Base-by-base conservation (phyloP, 2,329 filamentous ascomycete genomes). In the Aureobasidium sp. region DNA sequence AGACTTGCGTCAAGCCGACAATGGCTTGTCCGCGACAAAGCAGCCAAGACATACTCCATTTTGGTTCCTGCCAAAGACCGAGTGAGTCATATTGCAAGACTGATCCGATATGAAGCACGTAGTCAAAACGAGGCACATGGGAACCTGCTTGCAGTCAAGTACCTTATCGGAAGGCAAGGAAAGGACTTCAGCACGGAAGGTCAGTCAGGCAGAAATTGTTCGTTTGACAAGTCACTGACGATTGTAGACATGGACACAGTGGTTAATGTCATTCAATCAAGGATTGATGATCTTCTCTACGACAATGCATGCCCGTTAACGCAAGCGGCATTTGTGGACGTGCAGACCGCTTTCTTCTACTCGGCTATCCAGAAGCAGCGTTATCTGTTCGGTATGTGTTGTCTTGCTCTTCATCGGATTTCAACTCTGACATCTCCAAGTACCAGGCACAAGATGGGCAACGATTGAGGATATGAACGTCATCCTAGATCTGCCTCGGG, bases 11-110 rank as follows among this genome's bases (percentile, higher is more conserved):
- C 78, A 11, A 90, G 86, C 63, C 81, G 81, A 0, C 82, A 90
- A 19, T 94, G 90, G 90, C 88, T 91, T 69, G 83, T 94, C 7
- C 80, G 90, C 53, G 89, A 93, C 67, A 90, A 92, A 70, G 88
- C 89, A 0, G 88, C 89, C 0, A 80, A 87, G 17, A 89, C 89
- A 0, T 76, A 89, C 13, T 74, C 74, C 2, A 69, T 71, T 6
- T 63, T 79, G 10, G 62, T 69, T 27, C 23, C 57, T 1, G 19
- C 43, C 10, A 58, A 62, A 15, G 47, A 66, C 7, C 58, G 61
- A n/a, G 23, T 45, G 3, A 29, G n/a, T 3, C 37, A 62, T 19
- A n/a, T 67, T 1, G 40, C 45, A 15, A 25, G 46, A 5, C 42
- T 65, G 17, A n/a, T 63, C 10, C 33, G 42, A 21, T 23, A 27